These are phyloP conservation scores for Citrullus colocynthis DNA, from an alignment of 306 rosid genomes.

Conservation along the genomic window DNA sequence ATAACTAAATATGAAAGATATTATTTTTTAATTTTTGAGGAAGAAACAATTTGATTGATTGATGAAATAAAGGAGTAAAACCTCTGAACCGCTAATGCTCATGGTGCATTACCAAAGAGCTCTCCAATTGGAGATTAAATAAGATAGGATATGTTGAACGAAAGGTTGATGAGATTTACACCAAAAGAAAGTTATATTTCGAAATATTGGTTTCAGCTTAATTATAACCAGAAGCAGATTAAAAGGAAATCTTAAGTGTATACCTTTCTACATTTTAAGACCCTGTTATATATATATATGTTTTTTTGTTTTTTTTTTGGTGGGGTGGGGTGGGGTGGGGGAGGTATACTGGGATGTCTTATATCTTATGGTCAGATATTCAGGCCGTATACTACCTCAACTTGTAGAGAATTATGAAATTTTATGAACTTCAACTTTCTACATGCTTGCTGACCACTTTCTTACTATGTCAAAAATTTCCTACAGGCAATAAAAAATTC, in stretches of 20 bases:
- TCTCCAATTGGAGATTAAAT: too few relatives aligned
- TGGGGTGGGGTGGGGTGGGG: not conserved
- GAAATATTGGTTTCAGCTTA: not conserved
- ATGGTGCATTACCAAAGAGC: too few relatives aligned
- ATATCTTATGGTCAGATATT: not conserved
- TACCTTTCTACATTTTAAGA: not conserved
- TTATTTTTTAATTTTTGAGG: too few relatives aligned
- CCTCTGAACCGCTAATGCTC: too few relatives aligned
- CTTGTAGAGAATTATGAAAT: not conserved
- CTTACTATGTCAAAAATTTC: conserved; percentile 8
- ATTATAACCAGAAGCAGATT: not conserved
- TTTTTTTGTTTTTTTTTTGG: not conserved
- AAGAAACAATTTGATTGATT: too few relatives aligned
- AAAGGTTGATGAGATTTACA: too few relatives aligned
- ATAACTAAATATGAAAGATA: not conserved
- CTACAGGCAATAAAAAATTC: conserved; percentile 62
- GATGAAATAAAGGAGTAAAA: too few relatives aligned
- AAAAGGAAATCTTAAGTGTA: not conserved
- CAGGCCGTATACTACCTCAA: not conserved
- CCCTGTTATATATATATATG: not conserved
- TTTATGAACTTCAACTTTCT: not conserved
- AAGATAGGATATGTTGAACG: too few relatives aligned
- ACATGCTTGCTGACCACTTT: conserved; percentile 9
- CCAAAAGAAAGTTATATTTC: not conserved
- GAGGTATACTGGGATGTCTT: not conserved